Evolutionary conservation across 768 basidiomycete genomes (phyloP), one percentile per base, ranked within the genome.

Genomic region (Agrocybe chaxingu): DNA sequence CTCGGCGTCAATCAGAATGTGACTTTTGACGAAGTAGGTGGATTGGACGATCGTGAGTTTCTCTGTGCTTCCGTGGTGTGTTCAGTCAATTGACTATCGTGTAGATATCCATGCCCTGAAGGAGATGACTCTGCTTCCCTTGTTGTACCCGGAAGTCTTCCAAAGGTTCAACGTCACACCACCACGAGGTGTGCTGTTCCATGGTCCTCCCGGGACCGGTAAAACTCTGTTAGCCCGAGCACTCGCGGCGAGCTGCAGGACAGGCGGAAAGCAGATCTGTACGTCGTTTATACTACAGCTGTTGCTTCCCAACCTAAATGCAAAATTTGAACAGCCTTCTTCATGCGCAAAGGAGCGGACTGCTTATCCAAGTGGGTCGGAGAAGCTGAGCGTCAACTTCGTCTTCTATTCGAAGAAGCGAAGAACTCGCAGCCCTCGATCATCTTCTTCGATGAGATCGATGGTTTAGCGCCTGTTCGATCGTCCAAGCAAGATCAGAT

Each of bases 391-490:
- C 84, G 97, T 1, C 96, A 98, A 65, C 78, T 99, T 2, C 84
- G 97, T 1, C 78, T 98, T 36, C 76, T 98, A 10, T 99, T 99
- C 65, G 96, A 98, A 56, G 96, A 98, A 73, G 97, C 97, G 1
- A 81, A 85, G 43, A 84, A 86, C 46, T 88, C 83, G 45, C 96
- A 98, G 61, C 96, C 97, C 0, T 89, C 87, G 56, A 98, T 98
- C 68, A 98, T 99, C 63, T 99, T 99, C 74, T 98, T 99, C 66
- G 97, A 99, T 64, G 97, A 99, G 71, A 98, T 99, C 58, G 97
- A 99, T 63, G 97, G 96, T 56, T 82, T 99, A 13, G 97, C 97
- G 9, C 97, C 97, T 1, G 96, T 98, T 2, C 87, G 97, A 41
- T 96, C 93, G n/a, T 90, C 92, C 12, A 98, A 98, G 62, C 97